These are phyloP conservation scores for Fusarium pseudonygamai DNA, from an alignment of 2,329 filamentous ascomycete species.

Conservation along the genomic window DNA sequence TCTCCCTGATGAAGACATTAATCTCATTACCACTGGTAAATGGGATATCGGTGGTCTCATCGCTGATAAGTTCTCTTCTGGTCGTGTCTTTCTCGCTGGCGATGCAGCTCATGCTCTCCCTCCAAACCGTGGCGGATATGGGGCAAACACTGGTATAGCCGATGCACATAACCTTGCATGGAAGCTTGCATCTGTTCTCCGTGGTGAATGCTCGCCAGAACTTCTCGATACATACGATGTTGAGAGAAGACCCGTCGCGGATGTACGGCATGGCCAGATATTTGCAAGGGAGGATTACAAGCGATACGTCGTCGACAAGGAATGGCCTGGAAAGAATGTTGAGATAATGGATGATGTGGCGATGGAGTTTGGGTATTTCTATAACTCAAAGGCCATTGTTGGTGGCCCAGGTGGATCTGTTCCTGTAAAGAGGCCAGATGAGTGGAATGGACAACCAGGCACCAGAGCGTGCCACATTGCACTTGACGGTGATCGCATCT, in stretches of 20 bases:
- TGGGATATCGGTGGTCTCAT: slow-evolving; percentile 42
- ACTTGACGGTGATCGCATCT: not conserved
- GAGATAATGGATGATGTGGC: slow-evolving; percentile 20
- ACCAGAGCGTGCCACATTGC: slow-evolving; percentile 36
- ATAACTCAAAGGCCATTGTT: not conserved
- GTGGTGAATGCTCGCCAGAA: slow-evolving; percentile 19
- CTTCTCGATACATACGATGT: slow-evolving; percentile 51
- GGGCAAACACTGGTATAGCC: slow-evolving; percentile 48
- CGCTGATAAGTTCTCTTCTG: slow-evolving; percentile 42
- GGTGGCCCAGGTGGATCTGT: slow-evolving; percentile 1
- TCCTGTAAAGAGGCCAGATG: slow-evolving; percentile 24
- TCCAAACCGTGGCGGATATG: slow-evolving; percentile 47
- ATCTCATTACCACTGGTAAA: slow-evolving; percentile 30
- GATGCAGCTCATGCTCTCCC: slow-evolving; percentile 41
- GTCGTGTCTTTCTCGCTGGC: slow-evolving; percentile 22
- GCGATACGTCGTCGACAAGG: not conserved
- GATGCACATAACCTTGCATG: slow-evolving; percentile 55
- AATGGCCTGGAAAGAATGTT: slow-evolving; percentile 9
- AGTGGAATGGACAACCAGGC: slow-evolving; percentile 38
- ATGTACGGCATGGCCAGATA: slow-evolving; percentile 37
- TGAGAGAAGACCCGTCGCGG: slow-evolving; percentile 48
- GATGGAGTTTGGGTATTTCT: slow-evolving; percentile 28
- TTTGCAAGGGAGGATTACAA: slow-evolving; percentile 37
- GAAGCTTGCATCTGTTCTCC: slow-evolving; percentile 51
- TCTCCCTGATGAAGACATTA: slow-evolving; percentile 17